Evolutionary conservation across 345 rosid genomes (phyloP).

Genomic region (Boechera divaricarpa): DNA sequence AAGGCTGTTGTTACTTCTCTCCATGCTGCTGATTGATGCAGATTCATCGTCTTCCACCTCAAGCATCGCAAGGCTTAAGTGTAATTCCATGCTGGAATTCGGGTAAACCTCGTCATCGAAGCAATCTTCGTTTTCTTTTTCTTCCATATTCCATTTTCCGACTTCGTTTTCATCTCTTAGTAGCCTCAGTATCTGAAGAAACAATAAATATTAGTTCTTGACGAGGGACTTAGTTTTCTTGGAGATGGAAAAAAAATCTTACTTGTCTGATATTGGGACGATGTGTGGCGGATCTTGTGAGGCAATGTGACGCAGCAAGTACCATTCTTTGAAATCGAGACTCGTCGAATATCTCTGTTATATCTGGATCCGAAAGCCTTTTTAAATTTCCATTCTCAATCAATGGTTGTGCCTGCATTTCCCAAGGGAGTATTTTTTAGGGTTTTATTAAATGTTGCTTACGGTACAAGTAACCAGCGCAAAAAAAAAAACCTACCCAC

Average conservation of each 20-base stretch:
- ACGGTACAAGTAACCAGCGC: not conserved
- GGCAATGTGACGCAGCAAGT: constrained; percentile 76
- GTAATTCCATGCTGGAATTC: constrained; percentile 54
- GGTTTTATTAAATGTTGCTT: constrained; percentile 7
- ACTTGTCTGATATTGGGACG: constrained; percentile 66
- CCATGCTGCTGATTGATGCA: constrained; percentile 62
- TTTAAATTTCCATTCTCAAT: constrained; percentile 58
- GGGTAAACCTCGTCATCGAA: constrained; percentile 88
- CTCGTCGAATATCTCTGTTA: constrained; percentile 53
- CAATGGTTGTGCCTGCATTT: constrained; percentile 72
- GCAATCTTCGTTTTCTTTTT: constrained; percentile 48
- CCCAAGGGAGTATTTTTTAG: constrained; percentile 20
- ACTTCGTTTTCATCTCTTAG: constrained; percentile 57
- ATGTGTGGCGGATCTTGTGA: constrained; percentile 65
- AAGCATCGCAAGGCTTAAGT: constrained; percentile 68
- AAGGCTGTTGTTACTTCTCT: constrained; percentile 50
- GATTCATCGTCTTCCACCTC: constrained; percentile 62
- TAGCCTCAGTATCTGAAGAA: constrained; percentile 62
- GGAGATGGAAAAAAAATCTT: not conserved
- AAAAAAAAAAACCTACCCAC: constrained; percentile 65
- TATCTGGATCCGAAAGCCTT: constrained; percentile 60
- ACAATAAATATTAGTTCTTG: constrained; percentile 11
- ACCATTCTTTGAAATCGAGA: constrained; percentile 72
- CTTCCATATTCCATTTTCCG: constrained; percentile 41
- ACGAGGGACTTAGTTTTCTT: not conserved